A percentile compares a stretch with the other conserved stretches of the same genome.
Evolutionary conservation across 2,329 filamentous ascomycete genomes (phyloP).

Genomic region (Talaromyces pinophilus): DNA sequence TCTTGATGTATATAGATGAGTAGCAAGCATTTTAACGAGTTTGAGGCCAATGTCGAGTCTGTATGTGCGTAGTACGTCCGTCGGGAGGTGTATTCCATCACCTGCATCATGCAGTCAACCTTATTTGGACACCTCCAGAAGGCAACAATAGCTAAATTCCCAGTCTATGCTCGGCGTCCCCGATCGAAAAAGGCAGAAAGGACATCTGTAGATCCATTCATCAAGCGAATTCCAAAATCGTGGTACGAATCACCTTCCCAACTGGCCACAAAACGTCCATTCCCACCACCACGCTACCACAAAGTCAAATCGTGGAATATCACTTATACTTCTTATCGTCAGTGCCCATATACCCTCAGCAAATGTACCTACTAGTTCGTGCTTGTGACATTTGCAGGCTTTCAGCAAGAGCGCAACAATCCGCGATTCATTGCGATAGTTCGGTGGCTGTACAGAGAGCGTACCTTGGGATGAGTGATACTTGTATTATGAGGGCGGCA

Average conservation of each 20-base stretch:
- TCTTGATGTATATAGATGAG: slow-evolving; percentile 9
- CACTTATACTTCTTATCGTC: neutral
- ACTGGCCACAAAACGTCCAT: neutral
- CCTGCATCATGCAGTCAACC: neutral
- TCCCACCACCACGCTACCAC: neutral
- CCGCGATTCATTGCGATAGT: neutral
- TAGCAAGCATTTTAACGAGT: neutral
- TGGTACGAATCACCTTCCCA: neutral
- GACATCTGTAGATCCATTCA: neutral
- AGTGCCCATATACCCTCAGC: neutral
- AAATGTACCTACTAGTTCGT: neutral
- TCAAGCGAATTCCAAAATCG: neutral
- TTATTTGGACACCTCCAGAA: neutral
- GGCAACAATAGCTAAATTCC: neutral
- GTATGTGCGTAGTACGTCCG: neutral
- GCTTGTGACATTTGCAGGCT: neutral
- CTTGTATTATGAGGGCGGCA: neutral
- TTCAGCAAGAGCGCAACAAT: neutral
- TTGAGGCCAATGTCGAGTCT: neutral
- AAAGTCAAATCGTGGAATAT: neutral
- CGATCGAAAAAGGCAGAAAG: neutral
- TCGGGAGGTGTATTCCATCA: neutral
- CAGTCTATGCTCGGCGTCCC: neutral
- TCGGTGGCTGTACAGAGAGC: neutral
- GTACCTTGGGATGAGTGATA: neutral